Evolutionary conservation across 2,329 filamentous ascomycete genomes (phyloP), one percentile per base, ranked within the genome.

Genomic region (Talaromyces sp.): DNA sequence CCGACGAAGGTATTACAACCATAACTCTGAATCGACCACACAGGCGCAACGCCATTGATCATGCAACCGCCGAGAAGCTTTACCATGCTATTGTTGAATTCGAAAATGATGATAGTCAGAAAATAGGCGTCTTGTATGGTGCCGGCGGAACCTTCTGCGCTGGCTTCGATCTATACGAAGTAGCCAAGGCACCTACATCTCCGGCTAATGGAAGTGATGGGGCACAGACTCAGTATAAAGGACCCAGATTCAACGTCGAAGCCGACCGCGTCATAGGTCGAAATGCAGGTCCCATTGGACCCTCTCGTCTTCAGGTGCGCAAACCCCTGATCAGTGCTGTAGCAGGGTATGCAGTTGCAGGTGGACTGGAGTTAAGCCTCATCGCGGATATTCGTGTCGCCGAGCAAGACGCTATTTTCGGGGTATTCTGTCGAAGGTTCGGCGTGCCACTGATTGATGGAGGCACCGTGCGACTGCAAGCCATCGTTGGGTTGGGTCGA

Each of bases 241-340:
- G 64, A 28, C 65, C 66, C 42, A 65, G 65, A 63, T 48, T 61
- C 28, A 31, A 35, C 16, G 39, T 59, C 35, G 33, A 54, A 28
- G 25, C 56, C 35, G 57, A 37, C 64, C 69, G 35, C 69, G 75
- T 80, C 2, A 44, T 69, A 33, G 73, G 70, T 4, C 70, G 73
- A 33, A 80, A 78, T 60, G 66, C 75, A 9, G 83, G 75, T 0
- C 83, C 82, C 0, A 84, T 84, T 74, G 82, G 82, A 1, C 82
- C 83, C 0, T 83, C 81, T 0, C 70, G 82, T 1, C 75, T 86
- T 67, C 73, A 75, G 40, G 69, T 83, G 8, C 73, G 71, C 40
- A 86, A 86, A 64, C 83, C 83, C 0, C 72, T 85, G 11, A 82
- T 85, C 55, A 73, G 73, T 18, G 83, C 82, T 2, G 75, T 85